These are phyloP conservation scores for Heliosperma pusillum DNA, from an alignment of 148 eudicot genomes.

Conservation along the genomic window DNA sequence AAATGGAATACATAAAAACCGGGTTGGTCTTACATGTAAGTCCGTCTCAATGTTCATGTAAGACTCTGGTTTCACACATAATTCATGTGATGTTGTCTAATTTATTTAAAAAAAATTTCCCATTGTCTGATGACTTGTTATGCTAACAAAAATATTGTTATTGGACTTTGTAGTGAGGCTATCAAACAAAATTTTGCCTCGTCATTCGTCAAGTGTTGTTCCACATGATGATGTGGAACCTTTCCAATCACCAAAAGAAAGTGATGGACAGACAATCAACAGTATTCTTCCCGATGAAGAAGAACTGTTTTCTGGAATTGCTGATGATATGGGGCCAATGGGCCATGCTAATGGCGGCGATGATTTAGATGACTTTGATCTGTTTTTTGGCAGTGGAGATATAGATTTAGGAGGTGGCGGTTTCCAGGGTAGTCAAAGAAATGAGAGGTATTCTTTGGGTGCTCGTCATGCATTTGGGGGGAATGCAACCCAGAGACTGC, in stretches of 20 bases:
- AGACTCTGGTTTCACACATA: too few relatives aligned
- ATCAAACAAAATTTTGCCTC: constrained; percentile 33
- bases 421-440: constrained; percentile 28
- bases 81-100: too few relatives aligned
- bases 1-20: too few relatives aligned
- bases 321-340: constrained; percentile 39
- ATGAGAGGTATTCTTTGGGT: constrained; percentile 29
- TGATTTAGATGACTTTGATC: constrained; percentile 56
- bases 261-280: constrained; percentile 44
- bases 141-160: constrained; percentile 4
- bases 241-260: constrained; percentile 36
- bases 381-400: constrained; percentile 63
- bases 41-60: too few relatives aligned
- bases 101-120: too few relatives aligned
- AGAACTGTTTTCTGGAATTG: constrained; percentile 64
- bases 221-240: constrained; percentile 32
- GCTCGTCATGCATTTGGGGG: constrained; percentile 27
- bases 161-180: constrained; percentile 44
- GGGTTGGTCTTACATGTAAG: too few relatives aligned
- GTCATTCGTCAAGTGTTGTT: constrained; percentile 26
- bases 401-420: constrained; percentile 49
- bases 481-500: constrained; percentile 19
- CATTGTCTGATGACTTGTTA: not conserved
- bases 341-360: constrained; percentile 33
- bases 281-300: constrained; percentile 77